These are phyloP conservation scores for Haplosporangium gracile DNA, from an alignment of 192 early-diverging fungal species.

Conservation along the genomic window DNA sequence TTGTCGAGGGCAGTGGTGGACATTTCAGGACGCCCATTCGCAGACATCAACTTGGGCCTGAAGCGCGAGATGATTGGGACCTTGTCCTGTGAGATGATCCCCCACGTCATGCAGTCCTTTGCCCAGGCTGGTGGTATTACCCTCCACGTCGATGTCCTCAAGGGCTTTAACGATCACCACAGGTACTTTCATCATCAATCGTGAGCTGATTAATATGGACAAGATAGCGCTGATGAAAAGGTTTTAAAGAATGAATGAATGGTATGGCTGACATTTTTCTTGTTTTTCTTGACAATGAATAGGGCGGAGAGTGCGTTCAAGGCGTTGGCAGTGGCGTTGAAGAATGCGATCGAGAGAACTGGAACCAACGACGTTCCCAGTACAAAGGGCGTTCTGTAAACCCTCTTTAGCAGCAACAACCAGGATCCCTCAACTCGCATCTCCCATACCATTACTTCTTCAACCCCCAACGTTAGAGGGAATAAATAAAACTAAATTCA, in stretches of 20 bases:
- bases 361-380: conserved; percentile 93
- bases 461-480: too few species aligned
- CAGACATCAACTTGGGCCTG: conserved; percentile 85
- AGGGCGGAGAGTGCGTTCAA: conserved; percentile 98
- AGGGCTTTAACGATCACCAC: conserved; percentile 98
- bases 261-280: neutral
- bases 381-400: conserved; percentile 92
- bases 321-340: conserved; percentile 93
- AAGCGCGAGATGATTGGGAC: conserved; percentile 93
- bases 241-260: neutral
- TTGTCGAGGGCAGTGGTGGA: conserved; percentile 95
- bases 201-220: neutral
- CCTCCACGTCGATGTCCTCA: conserved; percentile 95
- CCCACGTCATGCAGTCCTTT: conserved; percentile 95
- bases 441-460: too few species aligned
- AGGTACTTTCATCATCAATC: conserved; percentile 63
- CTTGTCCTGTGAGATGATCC: conserved; percentile 98
- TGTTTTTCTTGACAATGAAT: neutral
- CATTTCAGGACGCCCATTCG: conserved; percentile 94
- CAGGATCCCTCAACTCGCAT: neutral
- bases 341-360: conserved; percentile 87
- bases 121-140: conserved; percentile 93
- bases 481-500: too few species aligned
- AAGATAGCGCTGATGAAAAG: neutral
- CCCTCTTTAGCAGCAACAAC: too few species aligned